Base-by-base conservation (phyloP, 225 moss, liverwort and hornwort genomes). In the Physcomitrium patens region DNA sequence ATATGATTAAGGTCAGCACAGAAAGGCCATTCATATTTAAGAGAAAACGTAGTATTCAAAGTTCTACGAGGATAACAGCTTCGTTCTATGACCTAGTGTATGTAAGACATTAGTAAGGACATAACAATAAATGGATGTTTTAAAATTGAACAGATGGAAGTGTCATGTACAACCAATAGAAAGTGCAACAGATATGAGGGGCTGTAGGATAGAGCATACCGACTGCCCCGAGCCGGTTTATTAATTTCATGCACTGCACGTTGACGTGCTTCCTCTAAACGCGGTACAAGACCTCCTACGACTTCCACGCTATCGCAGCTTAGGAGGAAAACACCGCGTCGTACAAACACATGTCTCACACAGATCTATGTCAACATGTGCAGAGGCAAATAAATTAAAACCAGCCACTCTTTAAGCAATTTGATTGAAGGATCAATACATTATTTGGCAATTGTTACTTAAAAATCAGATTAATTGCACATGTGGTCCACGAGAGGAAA, bases 141-240 rank as follows among this genome's bases (percentile, higher is more conserved):
- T 13, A 23, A 61, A 76, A 11, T 37, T 37, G 31, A 24, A 67
- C 12, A 12, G 4, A 66, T 50, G 24, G 19, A 42, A 24, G 19
- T 10, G 54, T 2, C 50, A 52, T 49, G 49, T 47, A 55, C 74
- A 73, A 53, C 37, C n/a, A 66, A 26, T 42, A 17, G 44, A 66
- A 50, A 53, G 23, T 61, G 56, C 24, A 67, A 49, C 60, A 74
- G 54, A 65, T 31, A 16, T 54, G 43, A 69, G 9, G 52, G 65
- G 45, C 58, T 65, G 43, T 17, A 55, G 43, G 28, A 78, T 52
- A 65, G 15, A 77, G 68, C 72, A 43, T 82, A 94, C 94, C 99
- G 86, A 79, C 83, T 89, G 72, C 99, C 95, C 44, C 99, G 93
- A 75, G 99, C 93, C 58, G 99, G 95, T 81, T 92, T 95, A 75